A percentile compares a stretch with the other conserved stretches of the same genome.
These are phyloP conservation scores for Cylindrotheca fusiformis DNA, from an alignment of 108 stramenopile species.

Conservation along the genomic window DNA sequence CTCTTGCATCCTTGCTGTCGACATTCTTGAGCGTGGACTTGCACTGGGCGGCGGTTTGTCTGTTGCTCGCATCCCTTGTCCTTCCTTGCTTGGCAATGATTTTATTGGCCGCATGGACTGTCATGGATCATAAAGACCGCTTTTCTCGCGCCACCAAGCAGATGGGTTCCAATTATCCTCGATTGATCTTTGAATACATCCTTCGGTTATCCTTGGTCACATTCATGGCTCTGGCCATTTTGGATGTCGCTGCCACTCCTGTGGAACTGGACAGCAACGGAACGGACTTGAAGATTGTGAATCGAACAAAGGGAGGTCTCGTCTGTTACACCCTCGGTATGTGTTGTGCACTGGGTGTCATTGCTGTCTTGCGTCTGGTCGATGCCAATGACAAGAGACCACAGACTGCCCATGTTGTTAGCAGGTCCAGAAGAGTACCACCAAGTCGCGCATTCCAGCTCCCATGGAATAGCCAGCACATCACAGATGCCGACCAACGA, in stretches of 20 bases:
- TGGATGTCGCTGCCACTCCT: slow-evolving; percentile 32
- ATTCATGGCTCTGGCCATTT: slow-evolving; percentile 25
- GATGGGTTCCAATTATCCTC: neutral
- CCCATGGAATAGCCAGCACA: neutral
- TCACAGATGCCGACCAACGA: neutral
- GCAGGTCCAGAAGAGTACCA: neutral
- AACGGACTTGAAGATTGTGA: slow-evolving; percentile 22
- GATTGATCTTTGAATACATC: slow-evolving; percentile 24
- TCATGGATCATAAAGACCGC: slow-evolving; percentile 14
- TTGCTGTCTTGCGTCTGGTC: slow-evolving; percentile 24
- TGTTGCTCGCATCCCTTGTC: slow-evolving; percentile 28
- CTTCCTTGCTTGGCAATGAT: slow-evolving; percentile 40
- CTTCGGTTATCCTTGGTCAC: slow-evolving; percentile 30
- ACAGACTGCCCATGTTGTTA: neutral
- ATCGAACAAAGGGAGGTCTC: slow-evolving; percentile 27
- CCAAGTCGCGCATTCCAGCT: slow-evolving; percentile 5
- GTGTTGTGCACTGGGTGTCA: slow-evolving; percentile 16
- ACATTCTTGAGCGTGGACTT: slow-evolving; percentile 18
- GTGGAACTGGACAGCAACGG: slow-evolving; percentile 28
- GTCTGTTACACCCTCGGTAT: slow-evolving; percentile 38
- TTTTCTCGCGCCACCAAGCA: neutral
- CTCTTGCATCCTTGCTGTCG: slow-evolving; percentile 20
- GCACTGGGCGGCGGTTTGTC: slow-evolving; percentile 16
- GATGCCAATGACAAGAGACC: neutral
- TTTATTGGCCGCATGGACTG: slow-evolving; percentile 16